A percentile compares a stretch with the other conserved stretches of the same genome.
Conservation (phyloP, 495 filamentous ascomycete species). For the Penicillium samsonianum region DNA sequence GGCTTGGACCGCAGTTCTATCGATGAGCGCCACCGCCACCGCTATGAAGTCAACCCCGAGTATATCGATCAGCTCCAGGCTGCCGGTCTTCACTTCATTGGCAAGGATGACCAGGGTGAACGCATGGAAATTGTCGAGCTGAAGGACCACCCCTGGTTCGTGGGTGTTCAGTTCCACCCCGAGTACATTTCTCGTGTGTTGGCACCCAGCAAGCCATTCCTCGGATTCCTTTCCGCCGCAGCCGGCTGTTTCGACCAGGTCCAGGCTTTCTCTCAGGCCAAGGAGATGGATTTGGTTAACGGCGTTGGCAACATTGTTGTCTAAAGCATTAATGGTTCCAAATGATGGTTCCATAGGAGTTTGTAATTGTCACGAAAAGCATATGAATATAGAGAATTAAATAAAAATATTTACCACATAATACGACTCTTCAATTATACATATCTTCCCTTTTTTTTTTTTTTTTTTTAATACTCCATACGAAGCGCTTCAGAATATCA, state of each 20-base stretch:
- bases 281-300: conserved; percentile 19
- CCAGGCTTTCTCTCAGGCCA: conserved; percentile 23
- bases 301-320: conserved; percentile 19
- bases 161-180: conserved; percentile 88
- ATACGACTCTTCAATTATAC: background rate
- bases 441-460: background rate
- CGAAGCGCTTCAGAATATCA: background rate
- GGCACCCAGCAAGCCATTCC: conserved; percentile 72
- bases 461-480: background rate
- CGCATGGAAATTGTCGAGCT: conserved; percentile 93
- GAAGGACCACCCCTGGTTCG: conserved; percentile 86
- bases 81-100: conserved; percentile 47
- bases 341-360: conserved; percentile 9
- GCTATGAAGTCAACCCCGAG: conserved; percentile 48
- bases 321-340: conserved; percentile 11
- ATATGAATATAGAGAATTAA: conserved; percentile 14
- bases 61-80: conserved; percentile 36
- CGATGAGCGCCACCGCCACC: conserved; percentile 51
- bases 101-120: conserved; percentile 78
- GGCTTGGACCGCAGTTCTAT: conserved; percentile 45
- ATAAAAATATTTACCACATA: conserved; percentile 2
- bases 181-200: conserved; percentile 77
- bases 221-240: conserved; percentile 83
- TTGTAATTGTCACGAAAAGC: conserved; percentile 16
- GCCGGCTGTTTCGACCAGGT: conserved; percentile 61